Percentiles rank a stretch among this genome's conserved stretches.
Conservation (phyloP, 2,329 filamentous ascomycete species). For the Teratosphaeria zuluensis region DNA sequence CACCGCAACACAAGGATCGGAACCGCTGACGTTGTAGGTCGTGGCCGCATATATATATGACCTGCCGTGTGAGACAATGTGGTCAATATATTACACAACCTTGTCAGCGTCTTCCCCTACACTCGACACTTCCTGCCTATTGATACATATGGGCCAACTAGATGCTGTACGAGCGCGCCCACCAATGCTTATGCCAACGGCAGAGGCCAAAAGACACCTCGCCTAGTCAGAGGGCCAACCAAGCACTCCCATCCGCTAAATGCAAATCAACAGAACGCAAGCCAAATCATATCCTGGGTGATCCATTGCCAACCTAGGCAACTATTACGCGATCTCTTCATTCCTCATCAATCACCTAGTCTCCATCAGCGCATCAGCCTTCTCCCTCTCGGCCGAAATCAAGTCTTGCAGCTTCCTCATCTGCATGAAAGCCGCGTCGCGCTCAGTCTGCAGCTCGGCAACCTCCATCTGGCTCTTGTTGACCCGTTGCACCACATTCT, state of each 20-base stretch:
- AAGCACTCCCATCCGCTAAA: background rate
- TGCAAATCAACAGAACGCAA: background rate
- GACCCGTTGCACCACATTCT: constrained; percentile 73
- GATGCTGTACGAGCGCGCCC: background rate
- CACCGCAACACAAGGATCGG: background rate
- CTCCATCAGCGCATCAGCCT: constrained; percentile 38
- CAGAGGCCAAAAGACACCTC: background rate
- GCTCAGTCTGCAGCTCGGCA: constrained; percentile 63
- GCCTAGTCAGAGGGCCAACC: background rate
- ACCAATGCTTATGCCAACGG: background rate
- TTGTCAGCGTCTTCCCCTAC: background rate
- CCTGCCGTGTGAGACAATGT: background rate
- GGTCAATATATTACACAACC: background rate
- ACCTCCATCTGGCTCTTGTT: constrained; percentile 77
- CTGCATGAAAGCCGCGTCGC: constrained; percentile 63
- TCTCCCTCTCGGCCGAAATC: constrained; percentile 55
- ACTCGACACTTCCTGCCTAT: background rate
- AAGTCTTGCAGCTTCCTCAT: constrained; percentile 60
- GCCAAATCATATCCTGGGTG: background rate
- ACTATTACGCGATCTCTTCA: background rate
- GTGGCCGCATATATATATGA: background rate
- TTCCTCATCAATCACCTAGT: background rate
- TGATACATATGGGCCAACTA: background rate
- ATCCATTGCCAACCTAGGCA: background rate
- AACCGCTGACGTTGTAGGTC: background rate